Evolutionary conservation across 768 basidiomycete species (phyloP).

Genomic region (Hericium rajendrae): DNA sequence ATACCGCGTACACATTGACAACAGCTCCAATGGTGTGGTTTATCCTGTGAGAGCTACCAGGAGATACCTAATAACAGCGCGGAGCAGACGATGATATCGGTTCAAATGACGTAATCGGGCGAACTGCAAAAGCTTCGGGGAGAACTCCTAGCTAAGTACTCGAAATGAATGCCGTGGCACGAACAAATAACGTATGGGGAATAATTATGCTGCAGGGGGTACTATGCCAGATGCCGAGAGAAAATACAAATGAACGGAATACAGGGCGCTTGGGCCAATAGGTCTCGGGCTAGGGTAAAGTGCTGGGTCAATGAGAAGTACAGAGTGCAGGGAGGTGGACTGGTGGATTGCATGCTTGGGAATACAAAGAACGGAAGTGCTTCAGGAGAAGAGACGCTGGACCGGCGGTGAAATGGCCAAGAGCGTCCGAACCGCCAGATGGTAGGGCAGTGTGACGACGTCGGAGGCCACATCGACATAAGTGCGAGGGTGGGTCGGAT

Average conservation of each 20-base stretch:
- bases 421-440: conserved; percentile 9
- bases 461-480: conserved; percentile 3
- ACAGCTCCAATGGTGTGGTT: no score
- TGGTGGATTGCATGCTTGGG: not conserved
- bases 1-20: no score
- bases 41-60: no score
- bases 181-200: no score
- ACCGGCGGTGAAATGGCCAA: conserved; percentile 12
- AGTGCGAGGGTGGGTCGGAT: not conserved
- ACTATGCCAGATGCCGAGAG: not conserved
- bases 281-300: not conserved
- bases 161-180: no score
- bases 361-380: not conserved
- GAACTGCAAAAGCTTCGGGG: no score
- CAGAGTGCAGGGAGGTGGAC: not conserved
- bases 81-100: no score
- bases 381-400: conserved; percentile 4
- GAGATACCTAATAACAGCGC: no score
- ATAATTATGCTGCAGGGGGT: no score
- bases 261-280: not conserved
- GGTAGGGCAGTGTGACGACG: conserved; percentile 13
- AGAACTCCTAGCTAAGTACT: no score
- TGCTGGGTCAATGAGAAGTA: not conserved
- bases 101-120: no score
- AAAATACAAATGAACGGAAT: not conserved